phyloP scores from a whole-genome alignment of 2,329 filamentous ascomycete genomes.

The Chrysoporthe austroafricana region DNA sequence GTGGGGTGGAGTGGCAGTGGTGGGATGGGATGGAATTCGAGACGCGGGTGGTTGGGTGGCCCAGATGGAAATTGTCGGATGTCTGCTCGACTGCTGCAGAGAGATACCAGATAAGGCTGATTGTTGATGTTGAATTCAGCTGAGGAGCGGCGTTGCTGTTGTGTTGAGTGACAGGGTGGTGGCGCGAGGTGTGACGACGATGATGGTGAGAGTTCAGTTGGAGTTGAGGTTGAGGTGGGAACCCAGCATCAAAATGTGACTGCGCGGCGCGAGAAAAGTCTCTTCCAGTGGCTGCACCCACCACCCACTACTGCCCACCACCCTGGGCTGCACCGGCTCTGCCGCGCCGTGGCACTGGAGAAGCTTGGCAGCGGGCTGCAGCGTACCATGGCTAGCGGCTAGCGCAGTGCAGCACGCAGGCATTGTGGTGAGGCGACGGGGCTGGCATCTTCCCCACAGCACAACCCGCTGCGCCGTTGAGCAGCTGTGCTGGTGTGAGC shows the following conservation, averaged over 20 bases:
- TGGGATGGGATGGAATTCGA: neutral
- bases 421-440: neutral
- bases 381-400: neutral
- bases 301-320: neutral
- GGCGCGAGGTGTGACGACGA: conserved; percentile 2
- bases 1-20: conserved; percentile 2
- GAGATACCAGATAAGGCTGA: neutral
- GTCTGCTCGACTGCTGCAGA: conserved; percentile 1
- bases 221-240: conserved; percentile 1
- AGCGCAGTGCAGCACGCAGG: neutral
- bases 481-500: neutral
- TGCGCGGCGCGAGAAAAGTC: conserved; percentile 14
- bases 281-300: conserved; percentile 16
- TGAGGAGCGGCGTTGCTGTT: neutral
- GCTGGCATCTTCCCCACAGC: conserved; percentile 1
- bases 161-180: conserved; percentile 2
- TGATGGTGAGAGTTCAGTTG: neutral
- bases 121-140: neutral
- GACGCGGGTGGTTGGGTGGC: neutral
- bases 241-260: conserved; percentile 14
- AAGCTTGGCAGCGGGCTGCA: neutral
- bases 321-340: neutral
- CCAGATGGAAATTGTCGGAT: neutral
- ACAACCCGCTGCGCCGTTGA: neutral
- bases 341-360: neutral